phyloP scores from a whole-genome alignment of 495 filamentous ascomycete species.

The Rusavskia elegans region DNA sequence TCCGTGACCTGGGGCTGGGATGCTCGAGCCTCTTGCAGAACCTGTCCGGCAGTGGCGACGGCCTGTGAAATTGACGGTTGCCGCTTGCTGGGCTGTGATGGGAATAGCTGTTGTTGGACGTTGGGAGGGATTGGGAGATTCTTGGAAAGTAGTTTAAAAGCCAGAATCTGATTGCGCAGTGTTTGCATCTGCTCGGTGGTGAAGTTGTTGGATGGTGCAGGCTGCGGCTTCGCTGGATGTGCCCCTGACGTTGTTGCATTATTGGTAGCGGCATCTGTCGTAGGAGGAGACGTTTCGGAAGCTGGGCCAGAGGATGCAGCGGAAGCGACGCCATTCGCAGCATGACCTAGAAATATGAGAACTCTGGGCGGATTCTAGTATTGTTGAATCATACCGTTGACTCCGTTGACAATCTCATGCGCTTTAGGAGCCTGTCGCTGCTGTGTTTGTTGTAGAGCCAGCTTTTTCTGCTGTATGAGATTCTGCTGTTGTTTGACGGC shows the following conservation, averaged over 20 bases:
- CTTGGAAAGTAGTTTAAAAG: conserved; percentile 69
- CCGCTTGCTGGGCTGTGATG: conserved; percentile 48
- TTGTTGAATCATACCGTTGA: conserved; percentile 26
- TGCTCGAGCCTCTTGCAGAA: conserved; percentile 28
- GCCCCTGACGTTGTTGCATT: conserved; percentile 12
- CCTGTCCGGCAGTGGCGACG: conserved; percentile 33
- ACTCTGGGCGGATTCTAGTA: background rate
- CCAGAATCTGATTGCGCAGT: conserved; percentile 61
- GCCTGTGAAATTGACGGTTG: conserved; percentile 41
- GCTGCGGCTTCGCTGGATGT: conserved; percentile 13
- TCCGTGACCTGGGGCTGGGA: conserved; percentile 14
- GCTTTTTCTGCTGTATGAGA: conserved; percentile 27
- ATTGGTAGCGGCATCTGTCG: conserved; percentile 7
- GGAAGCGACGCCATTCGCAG: conserved; percentile 13
- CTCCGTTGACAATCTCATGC: conserved; percentile 28
- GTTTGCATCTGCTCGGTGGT: conserved; percentile 52
- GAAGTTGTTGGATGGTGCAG: conserved; percentile 38
- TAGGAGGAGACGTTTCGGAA: conserved; percentile 5
- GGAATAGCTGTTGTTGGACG: conserved; percentile 61
- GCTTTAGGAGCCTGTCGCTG: conserved; percentile 26
- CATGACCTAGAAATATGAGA: conserved; percentile 7
- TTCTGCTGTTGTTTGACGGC: conserved; percentile 47
- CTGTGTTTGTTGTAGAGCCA: conserved; percentile 19
- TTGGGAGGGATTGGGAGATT: conserved; percentile 60
- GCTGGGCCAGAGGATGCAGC: conserved; percentile 17